phyloP scores from a whole-genome alignment of 345 rosid species.

The Pugionium dolabratum region DNA sequence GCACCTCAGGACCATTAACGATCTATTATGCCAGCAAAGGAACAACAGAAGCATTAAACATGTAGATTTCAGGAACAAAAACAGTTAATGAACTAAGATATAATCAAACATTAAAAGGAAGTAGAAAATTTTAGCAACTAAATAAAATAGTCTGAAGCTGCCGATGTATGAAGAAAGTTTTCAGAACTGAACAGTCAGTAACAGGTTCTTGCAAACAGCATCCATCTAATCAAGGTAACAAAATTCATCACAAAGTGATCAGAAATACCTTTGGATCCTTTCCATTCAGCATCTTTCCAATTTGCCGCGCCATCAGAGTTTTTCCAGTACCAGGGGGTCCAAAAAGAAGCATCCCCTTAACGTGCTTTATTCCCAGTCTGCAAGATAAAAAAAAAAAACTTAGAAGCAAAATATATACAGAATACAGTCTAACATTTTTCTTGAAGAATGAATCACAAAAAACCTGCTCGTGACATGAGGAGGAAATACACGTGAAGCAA shows the following conservation, averaged over 20 bases:
- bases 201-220: background rate
- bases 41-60: constrained; percentile 7
- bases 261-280: constrained; percentile 83
- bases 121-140: constrained; percentile 5
- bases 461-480: constrained; percentile 94
- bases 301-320: constrained; percentile 95
- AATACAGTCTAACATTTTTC: constrained; percentile 17
- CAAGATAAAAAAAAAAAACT: constrained; percentile 39
- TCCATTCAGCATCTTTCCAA: constrained; percentile 90
- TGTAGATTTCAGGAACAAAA: constrained; percentile 15
- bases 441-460: constrained; percentile 22
- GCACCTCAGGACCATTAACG: constrained; percentile 93
- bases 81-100: constrained; percentile 22
- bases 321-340: constrained; percentile 99
- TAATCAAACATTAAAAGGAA: constrained; percentile 1
- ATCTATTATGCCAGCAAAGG: constrained; percentile 50
- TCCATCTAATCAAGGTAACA: constrained; percentile 13
- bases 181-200: background rate
- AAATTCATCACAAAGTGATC: background rate
- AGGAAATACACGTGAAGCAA: constrained; percentile 99
- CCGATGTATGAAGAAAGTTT: constrained; percentile 16
- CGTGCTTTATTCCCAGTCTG: constrained; percentile 95
- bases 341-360: constrained; percentile 90
- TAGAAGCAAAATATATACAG: constrained; percentile 25
- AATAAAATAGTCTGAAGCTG: constrained; percentile 1